Evolutionary conservation across 2,329 filamentous ascomycete genomes (phyloP).

Genomic region (Thelonectria blattea): DNA sequence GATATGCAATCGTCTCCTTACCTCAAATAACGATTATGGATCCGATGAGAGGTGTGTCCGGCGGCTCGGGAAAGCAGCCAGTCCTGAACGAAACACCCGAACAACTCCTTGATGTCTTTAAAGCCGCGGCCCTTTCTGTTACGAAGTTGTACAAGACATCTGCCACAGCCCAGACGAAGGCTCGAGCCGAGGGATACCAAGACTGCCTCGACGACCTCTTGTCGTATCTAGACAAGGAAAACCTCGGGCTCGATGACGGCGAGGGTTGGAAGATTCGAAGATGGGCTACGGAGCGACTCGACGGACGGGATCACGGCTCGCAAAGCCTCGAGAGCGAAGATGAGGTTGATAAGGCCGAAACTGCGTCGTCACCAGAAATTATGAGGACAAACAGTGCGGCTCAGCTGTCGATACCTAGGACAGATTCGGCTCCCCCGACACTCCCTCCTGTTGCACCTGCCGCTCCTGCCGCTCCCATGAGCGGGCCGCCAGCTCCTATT

Average conservation of each 20-base stretch:
- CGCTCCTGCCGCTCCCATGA: too few relatives aligned
- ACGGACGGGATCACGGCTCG: constrained; percentile 63
- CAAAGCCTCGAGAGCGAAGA: constrained; percentile 71
- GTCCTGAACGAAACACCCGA: constrained; percentile 55
- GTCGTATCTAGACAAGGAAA: constrained; percentile 81
- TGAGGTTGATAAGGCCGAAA: constrained; percentile 68
- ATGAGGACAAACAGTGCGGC: constrained; percentile 55
- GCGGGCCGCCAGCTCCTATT: constrained; percentile 46
- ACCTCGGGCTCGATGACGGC: constrained; percentile 78
- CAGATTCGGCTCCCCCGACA: constrained; percentile 38
- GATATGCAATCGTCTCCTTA: constrained; percentile 5
- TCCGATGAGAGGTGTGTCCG: constrained; percentile 41
- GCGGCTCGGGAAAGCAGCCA: constrained; percentile 39
- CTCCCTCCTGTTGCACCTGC: constrained; percentile 25
- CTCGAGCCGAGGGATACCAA: constrained; percentile 85
- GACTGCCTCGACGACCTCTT: constrained; percentile 91
- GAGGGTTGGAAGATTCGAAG: constrained; percentile 70
- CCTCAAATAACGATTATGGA: constrained; percentile 36
- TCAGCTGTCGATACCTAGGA: constrained; percentile 38
- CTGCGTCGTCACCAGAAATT: constrained; percentile 63
- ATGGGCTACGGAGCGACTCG: constrained; percentile 73
- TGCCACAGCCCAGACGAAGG: constrained; percentile 75
- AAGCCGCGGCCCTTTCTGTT: constrained; percentile 88
- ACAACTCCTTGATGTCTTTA: constrained; percentile 86
- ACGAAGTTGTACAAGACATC: constrained; percentile 97